Evolutionary conservation across 2,329 filamentous ascomycete genomes (phyloP), one percentile per base, ranked within the genome.

Genomic region (Hypoxylon sp.): DNA sequence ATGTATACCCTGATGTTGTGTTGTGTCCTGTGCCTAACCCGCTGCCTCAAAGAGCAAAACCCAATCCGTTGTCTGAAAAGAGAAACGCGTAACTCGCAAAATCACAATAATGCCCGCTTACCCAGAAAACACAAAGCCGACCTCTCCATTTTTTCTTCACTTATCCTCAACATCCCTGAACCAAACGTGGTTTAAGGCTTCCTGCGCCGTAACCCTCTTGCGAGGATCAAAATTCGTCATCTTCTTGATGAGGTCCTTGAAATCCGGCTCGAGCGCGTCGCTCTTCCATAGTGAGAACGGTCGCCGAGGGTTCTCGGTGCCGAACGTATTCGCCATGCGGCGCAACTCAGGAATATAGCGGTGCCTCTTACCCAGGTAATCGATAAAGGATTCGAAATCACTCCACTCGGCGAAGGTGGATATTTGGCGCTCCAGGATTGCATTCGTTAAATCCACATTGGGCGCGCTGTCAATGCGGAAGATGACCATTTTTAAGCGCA

Each of bases 351-450:
- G 59, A 28, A 71, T 70, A 76, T 76, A 82, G 17, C 77, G 78
- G 64, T 77, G 79, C 20, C 77, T 71, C 6, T 71, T 71, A 26
- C 77, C 79, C 47, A 83, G 75, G 68, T 80, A 77, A 49, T 76
- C 72, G 37, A 84, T 67, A 57, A 83, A 74, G 19, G 73, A 77
- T 34, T 76, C 72, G 39, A 82, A 74, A 39, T 77, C 75, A 4
- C 80, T 71, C 71, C 74, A 72, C 64, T 83, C 77, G 43, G 76
- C 77, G 70, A 84, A 84, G 67, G 80, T 81, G 2, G 80, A 84
- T 13, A 83, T 76, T 64, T 83, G 81, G 20, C 79, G 78, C 64
- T 80, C 76, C 39, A 83, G 69, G 34, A 83, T 77, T 65, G 78
- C 72, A 44, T 74, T 75, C 47, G 79, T 72, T n/a, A 73, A 73